A percentile compares a stretch with the other conserved stretches of the same genome.
These are phyloP conservation scores for Xylariaceae sp. DNA, from an alignment of 2,329 filamentous ascomycete species.

Conservation along the genomic window DNA sequence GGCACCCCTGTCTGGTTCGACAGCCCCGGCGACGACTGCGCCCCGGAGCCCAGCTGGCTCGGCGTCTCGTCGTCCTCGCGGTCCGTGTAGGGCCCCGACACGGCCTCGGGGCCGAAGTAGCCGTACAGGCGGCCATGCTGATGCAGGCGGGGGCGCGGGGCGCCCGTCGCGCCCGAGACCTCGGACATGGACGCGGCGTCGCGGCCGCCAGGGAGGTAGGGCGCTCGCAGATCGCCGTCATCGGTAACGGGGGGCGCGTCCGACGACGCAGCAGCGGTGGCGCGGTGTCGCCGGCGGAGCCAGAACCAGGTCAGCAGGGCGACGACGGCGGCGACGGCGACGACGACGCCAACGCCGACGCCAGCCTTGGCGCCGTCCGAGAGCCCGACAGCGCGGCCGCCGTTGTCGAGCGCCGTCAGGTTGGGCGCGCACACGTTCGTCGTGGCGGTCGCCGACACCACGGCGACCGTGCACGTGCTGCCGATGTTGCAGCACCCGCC, in stretches of 20 bases:
- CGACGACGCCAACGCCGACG: conserved; percentile 56
- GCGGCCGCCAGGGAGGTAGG: conserved; percentile 9
- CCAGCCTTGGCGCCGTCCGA: conserved; percentile 58
- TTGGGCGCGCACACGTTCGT: conserved; percentile 39
- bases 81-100: conserved; percentile 51
- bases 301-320: conserved; percentile 52
- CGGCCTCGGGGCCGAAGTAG: conserved; percentile 50
- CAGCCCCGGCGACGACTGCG: conserved; percentile 36
- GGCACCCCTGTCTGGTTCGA: conserved; percentile 36
- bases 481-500: conserved; percentile 54
- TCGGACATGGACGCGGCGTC: conserved; percentile 40
- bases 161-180: conserved; percentile 29
- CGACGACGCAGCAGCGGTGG: no score
- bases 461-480: conserved; percentile 31
- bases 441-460: conserved; percentile 45
- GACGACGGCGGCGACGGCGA: conserved; percentile 47
- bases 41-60: conserved; percentile 20
- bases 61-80: conserved; percentile 21
- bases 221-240: conserved; percentile 4
- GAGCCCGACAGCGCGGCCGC: conserved; percentile 31
- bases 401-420: conserved; percentile 27
- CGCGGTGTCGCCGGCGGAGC: conserved; percentile 44
- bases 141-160: conserved; percentile 29
- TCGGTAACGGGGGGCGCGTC: no score
- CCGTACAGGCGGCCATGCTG: conserved; percentile 40